Base-by-base conservation (phyloP, 805 yeast genomes). In the Alloascoidea hylecoeti region DNA sequence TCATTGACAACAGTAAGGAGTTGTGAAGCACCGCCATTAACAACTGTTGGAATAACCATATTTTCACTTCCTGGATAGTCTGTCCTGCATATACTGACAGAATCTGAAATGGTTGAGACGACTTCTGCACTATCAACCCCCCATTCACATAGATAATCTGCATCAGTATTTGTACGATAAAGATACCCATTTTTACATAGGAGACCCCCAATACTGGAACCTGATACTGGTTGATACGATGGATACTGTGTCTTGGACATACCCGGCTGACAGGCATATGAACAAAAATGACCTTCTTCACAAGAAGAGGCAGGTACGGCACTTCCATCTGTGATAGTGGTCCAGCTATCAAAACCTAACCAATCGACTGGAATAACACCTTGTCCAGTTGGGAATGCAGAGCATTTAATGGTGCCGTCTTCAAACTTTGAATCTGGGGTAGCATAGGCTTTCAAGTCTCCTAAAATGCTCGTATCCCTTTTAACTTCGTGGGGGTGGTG, bases 241-340 rank as follows among this genome's bases (percentile, higher is more conserved):
- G 97, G 97, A 95, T 94, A 89, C 68, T 89, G 98, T 40, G 96
- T 85, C 76, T 89, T 89, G 53, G 96, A 84, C 95, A 84, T 84
- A 72, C 97, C 98, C 34, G 96, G 76, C 68, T 86, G 94, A 69
- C 98, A 89, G 42, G 96, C 95, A 63, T 89, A 89, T 42, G 97
- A 89, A 66, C 98, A 89, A 76, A 82, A 85, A 52, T 73, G 73
- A 42, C 96, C 97, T 49, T 88, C 95, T 45, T 65, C 57, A 70
- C 98, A 89, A 35, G 70, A 52, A 36, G 65, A 57, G 39, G 70
- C 66, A 38, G 80, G 68, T 45, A 84, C 75, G 46, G 70, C 64
- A 42, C 69, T 70, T n/a, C n/a, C n/a, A n/a, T n/a, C n/a, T n/a
- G n/a, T n/a, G 54, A 83, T 68, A 51, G 89, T 84, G 38, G 94